These are phyloP conservation scores for Cyclocybe aegerita DNA, from an alignment of 768 basidiomycete genomes.

Conservation along the genomic window DNA sequence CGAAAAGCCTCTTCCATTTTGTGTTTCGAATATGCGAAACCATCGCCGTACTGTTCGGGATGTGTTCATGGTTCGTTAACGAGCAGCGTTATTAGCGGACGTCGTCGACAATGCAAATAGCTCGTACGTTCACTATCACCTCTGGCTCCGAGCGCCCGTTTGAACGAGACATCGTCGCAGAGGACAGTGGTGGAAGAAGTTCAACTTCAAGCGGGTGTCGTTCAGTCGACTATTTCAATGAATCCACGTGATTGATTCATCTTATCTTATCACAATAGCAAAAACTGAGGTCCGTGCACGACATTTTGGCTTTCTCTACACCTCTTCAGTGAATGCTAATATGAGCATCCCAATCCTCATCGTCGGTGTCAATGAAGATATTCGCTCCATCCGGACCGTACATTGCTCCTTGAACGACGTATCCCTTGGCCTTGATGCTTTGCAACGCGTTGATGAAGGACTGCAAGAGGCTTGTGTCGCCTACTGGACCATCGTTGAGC, in stretches of 20 bases:
- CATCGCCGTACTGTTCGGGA: constrained; percentile 56
- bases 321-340: not conserved
- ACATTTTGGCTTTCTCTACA: not conserved
- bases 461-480: not conserved
- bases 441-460: constrained; percentile 3
- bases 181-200: too few relatives aligned
- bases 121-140: constrained; percentile 64
- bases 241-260: too few relatives aligned
- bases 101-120: not conserved
- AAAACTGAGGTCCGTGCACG: too few relatives aligned
- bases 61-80: not conserved
- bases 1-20: constrained; percentile 67
- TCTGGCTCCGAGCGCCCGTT: constrained; percentile 65
- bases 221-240: too few relatives aligned
- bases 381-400: constrained; percentile 5
- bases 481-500: not conserved
- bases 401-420: constrained; percentile 6
- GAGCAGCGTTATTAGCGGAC: too few relatives aligned
- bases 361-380: constrained; percentile 10
- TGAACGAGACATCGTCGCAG: constrained; percentile 28
- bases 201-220: too few relatives aligned
- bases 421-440: not conserved
- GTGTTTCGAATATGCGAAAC: constrained; percentile 64
- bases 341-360: constrained; percentile 5
- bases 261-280: too few relatives aligned